Evolutionary conservation across 2,329 filamentous ascomycete species (phyloP).

Genomic region (Cytospora piceicola): DNA sequence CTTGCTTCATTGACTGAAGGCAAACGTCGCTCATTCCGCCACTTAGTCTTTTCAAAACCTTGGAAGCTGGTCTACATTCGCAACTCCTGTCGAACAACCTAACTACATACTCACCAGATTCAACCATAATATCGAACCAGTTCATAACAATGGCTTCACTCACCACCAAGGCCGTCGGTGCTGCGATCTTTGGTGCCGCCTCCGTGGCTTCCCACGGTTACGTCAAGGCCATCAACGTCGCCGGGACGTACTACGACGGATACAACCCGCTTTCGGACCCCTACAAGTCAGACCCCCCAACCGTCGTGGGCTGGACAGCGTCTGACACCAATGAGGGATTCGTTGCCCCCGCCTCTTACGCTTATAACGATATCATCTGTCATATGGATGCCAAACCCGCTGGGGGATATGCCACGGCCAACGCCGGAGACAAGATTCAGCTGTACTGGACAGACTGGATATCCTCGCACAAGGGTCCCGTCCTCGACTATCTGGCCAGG

Average conservation of each 20-base stretch:
- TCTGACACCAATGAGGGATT: conserved; percentile 43
- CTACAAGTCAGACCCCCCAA: conserved; percentile 35
- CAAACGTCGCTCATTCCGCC: conserved; percentile 1
- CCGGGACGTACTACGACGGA: conserved; percentile 37
- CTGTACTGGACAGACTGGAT: conserved; percentile 37
- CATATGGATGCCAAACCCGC: conserved; percentile 41
- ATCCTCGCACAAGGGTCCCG: conserved; percentile 36
- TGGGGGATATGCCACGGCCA: conserved; percentile 36
- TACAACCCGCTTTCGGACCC: conserved; percentile 34
- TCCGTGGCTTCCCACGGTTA: conserved; percentile 39
- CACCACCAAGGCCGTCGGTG: conserved; percentile 9
- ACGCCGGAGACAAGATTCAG: conserved; percentile 39
- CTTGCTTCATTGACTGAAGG: conserved; percentile 32
- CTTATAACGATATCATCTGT: conserved; percentile 43
- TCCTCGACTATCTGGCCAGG: conserved; percentile 43
- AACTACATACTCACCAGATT: neutral
- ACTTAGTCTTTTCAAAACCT: conserved; percentile 10
- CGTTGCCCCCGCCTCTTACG: conserved; percentile 41
- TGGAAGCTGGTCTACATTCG: conserved; percentile 25
- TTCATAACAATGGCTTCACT: conserved; percentile 22
- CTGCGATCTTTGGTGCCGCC: conserved; percentile 32
- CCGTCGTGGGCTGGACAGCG: conserved; percentile 30
- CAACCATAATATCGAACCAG: neutral
- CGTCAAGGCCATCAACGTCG: conserved; percentile 37
- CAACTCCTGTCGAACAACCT: neutral